Conservation (phyloP, 1,284 basidiomycete genomes). For the Porodaedalea pini region DNA sequence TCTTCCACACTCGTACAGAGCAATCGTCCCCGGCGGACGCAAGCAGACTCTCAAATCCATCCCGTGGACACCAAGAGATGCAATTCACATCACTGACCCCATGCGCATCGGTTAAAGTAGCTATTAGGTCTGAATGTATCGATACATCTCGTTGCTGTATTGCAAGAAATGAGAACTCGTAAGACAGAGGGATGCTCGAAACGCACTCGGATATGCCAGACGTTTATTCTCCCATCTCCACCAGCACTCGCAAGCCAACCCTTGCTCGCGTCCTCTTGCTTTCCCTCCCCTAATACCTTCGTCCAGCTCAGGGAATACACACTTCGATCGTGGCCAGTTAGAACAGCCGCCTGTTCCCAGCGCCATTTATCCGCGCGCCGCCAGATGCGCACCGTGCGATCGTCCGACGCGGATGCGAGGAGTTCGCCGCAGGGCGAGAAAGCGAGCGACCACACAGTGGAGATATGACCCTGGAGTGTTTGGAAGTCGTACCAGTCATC, state of each 20-base stretch:
- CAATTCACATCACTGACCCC: constrained; percentile 76
- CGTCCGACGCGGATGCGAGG: constrained; percentile 82
- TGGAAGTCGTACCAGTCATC: constrained; percentile 93
- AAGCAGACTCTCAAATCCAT: constrained; percentile 58
- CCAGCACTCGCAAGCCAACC: constrained; percentile 77
- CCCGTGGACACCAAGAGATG: constrained; percentile 71
- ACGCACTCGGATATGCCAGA: constrained; percentile 70
- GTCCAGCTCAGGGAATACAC: constrained; percentile 84
- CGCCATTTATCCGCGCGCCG: constrained; percentile 49
- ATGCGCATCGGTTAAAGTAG: constrained; percentile 56
- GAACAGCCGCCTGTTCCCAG: constrained; percentile 55
- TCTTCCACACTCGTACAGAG: constrained; percentile 61
- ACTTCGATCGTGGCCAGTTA: constrained; percentile 63
- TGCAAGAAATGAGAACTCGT: not conserved
- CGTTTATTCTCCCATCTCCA: constrained; percentile 71
- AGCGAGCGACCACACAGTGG: constrained; percentile 90
- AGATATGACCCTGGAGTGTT: constrained; percentile 76
- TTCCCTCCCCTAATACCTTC: constrained; percentile 30
- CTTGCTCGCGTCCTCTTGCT: constrained; percentile 33
- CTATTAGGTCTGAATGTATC: constrained; percentile 45
- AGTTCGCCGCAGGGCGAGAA: constrained; percentile 80
- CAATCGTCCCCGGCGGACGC: constrained; percentile 83
- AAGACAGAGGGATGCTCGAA: not conserved
- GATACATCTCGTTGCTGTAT: constrained; percentile 23
- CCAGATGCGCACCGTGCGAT: constrained; percentile 74